Evolutionary conservation across 73 alveolate species (phyloP), one percentile per base, ranked within the genome.

Genomic region (Paramecium biaurelia): DNA sequence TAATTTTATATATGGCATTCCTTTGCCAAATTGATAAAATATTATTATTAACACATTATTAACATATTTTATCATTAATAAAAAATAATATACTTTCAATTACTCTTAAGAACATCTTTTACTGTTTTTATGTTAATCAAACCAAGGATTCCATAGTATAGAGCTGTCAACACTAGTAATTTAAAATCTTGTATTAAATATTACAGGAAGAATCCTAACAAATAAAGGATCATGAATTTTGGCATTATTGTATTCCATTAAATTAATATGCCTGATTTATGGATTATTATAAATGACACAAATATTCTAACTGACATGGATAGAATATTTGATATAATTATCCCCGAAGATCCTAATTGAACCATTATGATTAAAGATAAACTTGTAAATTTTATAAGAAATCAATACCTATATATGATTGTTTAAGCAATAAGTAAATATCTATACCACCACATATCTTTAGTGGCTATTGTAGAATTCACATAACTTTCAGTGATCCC

Each of bases 1-100:
- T 86, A 57, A 94, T 53, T 97, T 97, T 93, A 68, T 97, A 34
- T 85, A 49, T 24, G 72, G 14, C 0, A 47, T 45, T 20, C 90
- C 90, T 1, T 79, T 79, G 32, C 90, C 90, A 12, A 20, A 34
- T 74, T 63, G 84, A 63, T 47, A 4, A 12, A 47, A 3, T 14
- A 47, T 47, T 47, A 47, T 47, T 47, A 47, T 47, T n/a, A n/a
- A n/a, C n/a, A n/a, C 7, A 47, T 47, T 15, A 38, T 38, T 38
- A 38, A 38, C 42, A 35, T n/a, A n/a, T n/a, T n/a, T n/a, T n/a
- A n/a, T n/a, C n/a, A n/a, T n/a, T n/a, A n/a, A n/a, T n/a, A n/a
- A n/a, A n/a, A n/a, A n/a, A n/a, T n/a, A n/a, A n/a, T n/a, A n/a
- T 32, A 32, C 37, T 3, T 53, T 53, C 68, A 53, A 53, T 53